Conservation (phyloP, 805 yeast species). For the Barnettozyma sucrosica region DNA sequence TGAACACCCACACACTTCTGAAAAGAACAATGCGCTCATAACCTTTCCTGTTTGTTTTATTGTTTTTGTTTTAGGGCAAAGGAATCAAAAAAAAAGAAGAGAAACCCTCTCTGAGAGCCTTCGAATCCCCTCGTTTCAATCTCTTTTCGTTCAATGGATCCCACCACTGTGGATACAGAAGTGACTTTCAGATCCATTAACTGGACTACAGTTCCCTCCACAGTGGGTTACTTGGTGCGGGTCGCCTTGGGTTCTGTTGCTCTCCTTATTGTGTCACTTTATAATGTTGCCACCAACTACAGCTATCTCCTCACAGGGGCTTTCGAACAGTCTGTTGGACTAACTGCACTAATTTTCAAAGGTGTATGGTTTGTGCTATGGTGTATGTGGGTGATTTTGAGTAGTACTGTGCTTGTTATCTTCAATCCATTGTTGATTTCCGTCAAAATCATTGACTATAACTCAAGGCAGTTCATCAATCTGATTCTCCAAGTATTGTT, state of each 20-base stretch:
- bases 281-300: background rate
- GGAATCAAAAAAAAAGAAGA: background rate
- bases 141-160: background rate
- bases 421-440: slow-evolving; percentile 20
- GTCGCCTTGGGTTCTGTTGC: slow-evolving; percentile 2
- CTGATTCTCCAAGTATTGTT: slow-evolving; percentile 17
- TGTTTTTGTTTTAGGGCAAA: background rate
- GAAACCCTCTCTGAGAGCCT: background rate
- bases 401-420: slow-evolving; percentile 3
- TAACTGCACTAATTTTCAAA: background rate
- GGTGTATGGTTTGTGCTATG: background rate
- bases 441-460: slow-evolving; percentile 19
- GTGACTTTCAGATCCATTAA: background rate
- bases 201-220: background rate
- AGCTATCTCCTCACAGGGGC: background rate
- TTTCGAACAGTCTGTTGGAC: background rate
- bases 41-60: background rate
- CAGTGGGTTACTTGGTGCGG: background rate
- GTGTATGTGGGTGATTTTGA: background rate
- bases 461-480: slow-evolving; percentile 15
- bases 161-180: background rate
- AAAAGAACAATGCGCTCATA: background rate
- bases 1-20: background rate
- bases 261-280: slow-evolving; percentile 4
- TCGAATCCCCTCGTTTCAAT: background rate